phyloP scores from a whole-genome alignment of 805 yeast species.

The Metschnikowia continentalis region DNA sequence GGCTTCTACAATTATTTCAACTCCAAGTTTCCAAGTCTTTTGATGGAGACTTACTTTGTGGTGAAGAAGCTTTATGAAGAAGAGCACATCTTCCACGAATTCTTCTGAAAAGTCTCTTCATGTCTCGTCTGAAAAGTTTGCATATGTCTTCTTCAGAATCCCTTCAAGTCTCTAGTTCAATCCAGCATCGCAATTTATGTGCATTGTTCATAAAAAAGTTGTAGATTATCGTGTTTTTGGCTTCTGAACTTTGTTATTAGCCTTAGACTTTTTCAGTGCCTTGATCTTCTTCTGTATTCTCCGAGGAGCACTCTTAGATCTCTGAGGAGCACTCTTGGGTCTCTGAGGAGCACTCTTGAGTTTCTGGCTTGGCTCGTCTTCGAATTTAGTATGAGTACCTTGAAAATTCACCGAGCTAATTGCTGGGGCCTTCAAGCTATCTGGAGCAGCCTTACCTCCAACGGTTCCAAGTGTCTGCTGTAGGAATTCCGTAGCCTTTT shows the following conservation, averaged over 20 bases:
- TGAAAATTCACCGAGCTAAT: constrained; percentile 50
- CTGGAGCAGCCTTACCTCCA: constrained; percentile 30
- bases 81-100: constrained; percentile 55
- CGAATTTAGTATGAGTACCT: constrained; percentile 52
- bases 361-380: constrained; percentile 14
- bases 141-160: not conserved
- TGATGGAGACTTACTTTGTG: constrained; percentile 69
- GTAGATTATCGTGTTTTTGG: constrained; percentile 2
- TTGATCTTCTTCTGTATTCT: not conserved
- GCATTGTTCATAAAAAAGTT: not conserved
- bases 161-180: not conserved
- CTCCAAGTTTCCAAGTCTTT: constrained; percentile 66
- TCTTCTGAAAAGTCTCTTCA: constrained; percentile 18
- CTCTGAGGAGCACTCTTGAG: not conserved
- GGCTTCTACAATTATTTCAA: constrained; percentile 81
- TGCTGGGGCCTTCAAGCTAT: constrained; percentile 39
- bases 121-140: too few species aligned
- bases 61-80: constrained; percentile 53
- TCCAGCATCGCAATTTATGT: not conserved
- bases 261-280: not conserved
- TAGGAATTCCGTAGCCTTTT: constrained; percentile 45
- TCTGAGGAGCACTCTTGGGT: not conserved
- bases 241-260: constrained; percentile 2
- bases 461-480: constrained; percentile 40
- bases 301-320: not conserved